These are phyloP conservation scores for Grosmannia serpens DNA, from an alignment of 2,329 filamentous ascomycete genomes.

Conservation along the genomic window DNA sequence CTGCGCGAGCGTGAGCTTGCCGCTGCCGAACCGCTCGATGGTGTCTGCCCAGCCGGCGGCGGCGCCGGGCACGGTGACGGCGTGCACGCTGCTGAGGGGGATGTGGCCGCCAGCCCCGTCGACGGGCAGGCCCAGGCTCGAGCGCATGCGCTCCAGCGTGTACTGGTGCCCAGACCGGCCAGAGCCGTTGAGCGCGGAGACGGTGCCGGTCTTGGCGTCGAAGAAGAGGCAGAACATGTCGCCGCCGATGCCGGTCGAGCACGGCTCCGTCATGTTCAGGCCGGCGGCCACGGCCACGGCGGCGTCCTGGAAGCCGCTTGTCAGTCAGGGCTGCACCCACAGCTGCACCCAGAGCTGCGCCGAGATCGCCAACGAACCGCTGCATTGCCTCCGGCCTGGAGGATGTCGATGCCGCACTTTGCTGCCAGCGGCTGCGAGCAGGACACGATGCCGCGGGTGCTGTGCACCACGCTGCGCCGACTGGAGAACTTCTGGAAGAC, in stretches of 20 bases:
- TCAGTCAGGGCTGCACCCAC: no score
- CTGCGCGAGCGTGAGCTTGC: slow-evolving; percentile 64
- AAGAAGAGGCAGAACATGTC: slow-evolving; percentile 97
- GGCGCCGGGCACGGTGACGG: slow-evolving; percentile 81
- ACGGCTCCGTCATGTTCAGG: slow-evolving; percentile 86
- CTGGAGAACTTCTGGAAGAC: slow-evolving; percentile 52
- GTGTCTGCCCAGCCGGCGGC: slow-evolving; percentile 90
- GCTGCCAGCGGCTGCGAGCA: slow-evolving; percentile 81
- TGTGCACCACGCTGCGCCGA: slow-evolving; percentile 83
- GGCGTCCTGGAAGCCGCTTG: slow-evolving; percentile 55
- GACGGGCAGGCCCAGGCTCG: slow-evolving; percentile 53
- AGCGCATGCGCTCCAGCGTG: slow-evolving; percentile 58
- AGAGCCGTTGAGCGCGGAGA: slow-evolving; percentile 83
- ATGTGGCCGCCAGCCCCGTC: slow-evolving; percentile 25
- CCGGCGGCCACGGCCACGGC: slow-evolving; percentile 88
- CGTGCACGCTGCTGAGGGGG: slow-evolving; percentile 64
- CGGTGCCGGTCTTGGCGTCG: slow-evolving; percentile 67
- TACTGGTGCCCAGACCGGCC: slow-evolving; percentile 65
- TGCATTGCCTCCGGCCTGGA: slow-evolving; percentile 79
- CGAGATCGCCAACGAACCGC: slow-evolving; percentile 77
- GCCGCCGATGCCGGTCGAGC: slow-evolving; percentile 87
- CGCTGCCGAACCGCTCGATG: slow-evolving; percentile 79
- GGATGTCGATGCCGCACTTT: slow-evolving; percentile 68
- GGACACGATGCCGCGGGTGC: slow-evolving; percentile 77
- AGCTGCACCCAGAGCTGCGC: slow-evolving; percentile 80